Percentiles rank a stretch among this genome's conserved stretches.
Evolutionary conservation across 2,329 filamentous ascomycete genomes (phyloP).

Genomic region (Fusarium siculi): DNA sequence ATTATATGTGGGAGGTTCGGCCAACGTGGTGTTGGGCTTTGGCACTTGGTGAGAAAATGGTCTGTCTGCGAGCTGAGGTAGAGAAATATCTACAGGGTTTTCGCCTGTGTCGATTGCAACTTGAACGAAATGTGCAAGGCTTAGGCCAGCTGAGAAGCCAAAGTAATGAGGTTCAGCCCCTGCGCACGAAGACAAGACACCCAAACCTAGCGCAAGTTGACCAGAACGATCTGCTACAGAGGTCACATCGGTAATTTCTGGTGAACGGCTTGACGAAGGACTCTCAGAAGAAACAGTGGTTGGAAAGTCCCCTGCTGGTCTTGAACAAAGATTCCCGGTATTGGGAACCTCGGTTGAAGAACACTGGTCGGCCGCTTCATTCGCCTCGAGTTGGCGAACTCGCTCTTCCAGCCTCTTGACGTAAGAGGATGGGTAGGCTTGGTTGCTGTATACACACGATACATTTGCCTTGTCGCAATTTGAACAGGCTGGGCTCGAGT

Average conservation of each 20-base stretch:
- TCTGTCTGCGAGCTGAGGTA: not conserved
- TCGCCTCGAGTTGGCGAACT: not conserved
- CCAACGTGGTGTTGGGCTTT: not conserved
- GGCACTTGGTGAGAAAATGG: not conserved
- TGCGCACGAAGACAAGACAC: not conserved
- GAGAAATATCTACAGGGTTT: not conserved
- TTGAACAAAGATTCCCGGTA: not conserved
- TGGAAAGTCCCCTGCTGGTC: not conserved
- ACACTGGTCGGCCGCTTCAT: too few relatives aligned
- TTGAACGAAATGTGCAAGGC: not conserved
- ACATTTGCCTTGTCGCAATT: not conserved
- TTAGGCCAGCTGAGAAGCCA: not conserved
- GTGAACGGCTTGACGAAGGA: not conserved
- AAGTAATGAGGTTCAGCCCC: not conserved
- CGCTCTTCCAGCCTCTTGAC: not conserved
- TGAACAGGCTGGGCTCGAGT: not conserved
- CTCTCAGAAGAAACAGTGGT: not conserved
- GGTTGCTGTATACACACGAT: not conserved
- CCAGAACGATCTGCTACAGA: not conserved
- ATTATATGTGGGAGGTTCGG: not conserved
- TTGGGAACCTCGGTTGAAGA: not conserved
- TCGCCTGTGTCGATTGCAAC: not conserved
- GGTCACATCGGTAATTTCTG: not conserved
- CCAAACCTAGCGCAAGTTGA: not conserved
- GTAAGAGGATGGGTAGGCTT: not conserved